Evolutionary conservation across 768 basidiomycete genomes (phyloP).

Genomic region (Lactarius pseudohatsudake): DNA sequence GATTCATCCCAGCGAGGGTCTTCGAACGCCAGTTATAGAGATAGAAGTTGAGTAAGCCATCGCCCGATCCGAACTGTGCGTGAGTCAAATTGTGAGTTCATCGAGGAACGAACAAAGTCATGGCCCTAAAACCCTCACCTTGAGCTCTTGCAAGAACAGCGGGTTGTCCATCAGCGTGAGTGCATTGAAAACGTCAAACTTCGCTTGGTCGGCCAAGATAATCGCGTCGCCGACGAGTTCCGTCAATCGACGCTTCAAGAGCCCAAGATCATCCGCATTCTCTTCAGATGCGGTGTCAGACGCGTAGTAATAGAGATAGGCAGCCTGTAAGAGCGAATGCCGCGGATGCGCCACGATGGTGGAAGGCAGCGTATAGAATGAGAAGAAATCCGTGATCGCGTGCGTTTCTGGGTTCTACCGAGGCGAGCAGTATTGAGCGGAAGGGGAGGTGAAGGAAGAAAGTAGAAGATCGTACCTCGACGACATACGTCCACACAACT

Average conservation of each 20-base stretch:
- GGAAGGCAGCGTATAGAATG: conserved; percentile 95
- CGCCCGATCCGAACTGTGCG: conserved; percentile 84
- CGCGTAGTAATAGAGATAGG: conserved; percentile 96
- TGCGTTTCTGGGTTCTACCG: conserved; percentile 78
- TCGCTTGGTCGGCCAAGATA: conserved; percentile 74
- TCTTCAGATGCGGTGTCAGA: conserved; percentile 68
- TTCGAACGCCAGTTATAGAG: conserved; percentile 94
- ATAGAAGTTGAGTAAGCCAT: conserved; percentile 90
- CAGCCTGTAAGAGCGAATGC: conserved; percentile 78
- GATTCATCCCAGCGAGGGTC: conserved; percentile 67
- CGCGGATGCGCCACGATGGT: conserved; percentile 81
- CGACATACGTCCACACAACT: conserved; percentile 95
- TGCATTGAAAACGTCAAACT: conserved; percentile 96
- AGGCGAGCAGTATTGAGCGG: conserved; percentile 1
- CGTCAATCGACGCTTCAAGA: conserved; percentile 66
- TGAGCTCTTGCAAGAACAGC: conserved; percentile 75
- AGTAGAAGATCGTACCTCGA: conserved; percentile 66
- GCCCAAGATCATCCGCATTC: conserved; percentile 58
- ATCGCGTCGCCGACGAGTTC: conserved; percentile 78
- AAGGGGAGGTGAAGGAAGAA: conserved; percentile 15
- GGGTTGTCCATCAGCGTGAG: conserved; percentile 94
- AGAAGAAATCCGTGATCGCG: conserved; percentile 92
- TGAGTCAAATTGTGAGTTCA: not conserved
- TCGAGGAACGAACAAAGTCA: conserved; percentile 6
- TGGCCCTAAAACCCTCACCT: conserved; percentile 48